Conservation (phyloP, 1,139 yeast species). For the Taphrina wiesneri region DNA sequence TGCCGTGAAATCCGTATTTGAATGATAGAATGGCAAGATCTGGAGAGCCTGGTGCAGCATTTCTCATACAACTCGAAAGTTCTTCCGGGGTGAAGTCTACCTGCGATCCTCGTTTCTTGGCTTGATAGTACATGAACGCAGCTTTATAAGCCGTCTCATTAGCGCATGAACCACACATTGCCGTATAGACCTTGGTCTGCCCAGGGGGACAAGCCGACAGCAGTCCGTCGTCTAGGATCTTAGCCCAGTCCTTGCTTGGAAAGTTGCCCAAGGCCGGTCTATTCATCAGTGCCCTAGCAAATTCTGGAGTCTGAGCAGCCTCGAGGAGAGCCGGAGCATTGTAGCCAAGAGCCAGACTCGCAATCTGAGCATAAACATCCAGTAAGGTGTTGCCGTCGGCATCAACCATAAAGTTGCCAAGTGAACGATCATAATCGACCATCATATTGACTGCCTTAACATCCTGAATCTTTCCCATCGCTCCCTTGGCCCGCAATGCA, state of each 20-base stretch:
- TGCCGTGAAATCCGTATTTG: constrained; percentile 76
- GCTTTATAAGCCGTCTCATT: constrained; percentile 84
- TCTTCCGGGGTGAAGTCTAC: constrained; percentile 62
- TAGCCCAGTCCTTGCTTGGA: constrained; percentile 64
- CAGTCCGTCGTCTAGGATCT: constrained; percentile 57
- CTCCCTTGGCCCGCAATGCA: constrained; percentile 52
- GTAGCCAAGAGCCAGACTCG: constrained; percentile 77
- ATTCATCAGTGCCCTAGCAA: constrained; percentile 68
- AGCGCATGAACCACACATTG: constrained; percentile 80
- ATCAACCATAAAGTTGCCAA: constrained; percentile 71
- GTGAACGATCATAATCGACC: constrained; percentile 66
- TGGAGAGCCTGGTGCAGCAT: constrained; percentile 64
- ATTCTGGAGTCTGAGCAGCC: constrained; percentile 63
- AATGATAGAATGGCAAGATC: constrained; percentile 72
- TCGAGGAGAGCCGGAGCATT: constrained; percentile 68
- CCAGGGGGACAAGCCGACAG: constrained; percentile 71
- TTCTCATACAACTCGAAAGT: constrained; percentile 61
- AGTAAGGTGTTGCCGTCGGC: constrained; percentile 67
- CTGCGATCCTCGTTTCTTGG: constrained; percentile 56
- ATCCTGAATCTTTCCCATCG: constrained; percentile 61
- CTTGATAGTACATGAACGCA: constrained; percentile 73
- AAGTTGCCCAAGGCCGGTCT: constrained; percentile 79
- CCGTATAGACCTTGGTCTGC: constrained; percentile 68
- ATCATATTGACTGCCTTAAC: constrained; percentile 66
- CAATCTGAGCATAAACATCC: constrained; percentile 76